Conservation (phyloP, 2,329 filamentous ascomycete species). For the Magnaporthiopsis poae region DNA sequence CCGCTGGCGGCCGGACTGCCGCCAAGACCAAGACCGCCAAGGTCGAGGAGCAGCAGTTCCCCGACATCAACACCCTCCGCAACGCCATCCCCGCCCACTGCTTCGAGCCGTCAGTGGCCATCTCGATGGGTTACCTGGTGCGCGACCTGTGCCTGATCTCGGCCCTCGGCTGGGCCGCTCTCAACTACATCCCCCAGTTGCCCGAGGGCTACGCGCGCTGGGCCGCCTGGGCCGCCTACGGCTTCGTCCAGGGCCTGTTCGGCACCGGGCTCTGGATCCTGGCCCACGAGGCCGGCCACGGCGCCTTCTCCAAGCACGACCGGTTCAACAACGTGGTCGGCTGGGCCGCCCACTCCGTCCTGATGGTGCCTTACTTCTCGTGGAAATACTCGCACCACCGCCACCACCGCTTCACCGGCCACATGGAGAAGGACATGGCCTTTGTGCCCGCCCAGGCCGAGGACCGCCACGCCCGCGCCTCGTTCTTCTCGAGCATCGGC, state of each 20-base stretch:
- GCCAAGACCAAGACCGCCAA: background rate
- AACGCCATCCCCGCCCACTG: constrained; percentile 51
- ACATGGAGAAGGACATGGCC: constrained; percentile 59
- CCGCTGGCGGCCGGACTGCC: background rate
- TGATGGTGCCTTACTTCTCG: constrained; percentile 58
- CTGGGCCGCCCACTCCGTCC: constrained; percentile 54
- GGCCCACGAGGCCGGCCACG: constrained; percentile 62
- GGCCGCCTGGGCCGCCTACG: constrained; percentile 47
- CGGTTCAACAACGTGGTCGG: constrained; percentile 62
- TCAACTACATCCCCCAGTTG: constrained; percentile 44
- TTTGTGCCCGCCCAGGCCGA: constrained; percentile 46
- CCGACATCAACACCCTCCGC: constrained; percentile 38
- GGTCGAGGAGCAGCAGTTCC: constrained; percentile 20
- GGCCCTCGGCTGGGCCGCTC: constrained; percentile 38
- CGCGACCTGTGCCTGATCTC: constrained; percentile 44
- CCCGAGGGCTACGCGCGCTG: constrained; percentile 32
- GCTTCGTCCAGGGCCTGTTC: constrained; percentile 54
- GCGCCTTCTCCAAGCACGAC: constrained; percentile 51
- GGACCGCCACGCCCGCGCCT: constrained; percentile 7
- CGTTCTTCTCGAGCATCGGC: constrained; percentile 20
- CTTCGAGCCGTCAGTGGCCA: constrained; percentile 44
- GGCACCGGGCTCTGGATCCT: constrained; percentile 63
- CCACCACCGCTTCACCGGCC: constrained; percentile 59
- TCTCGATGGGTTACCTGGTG: constrained; percentile 45
- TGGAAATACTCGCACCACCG: constrained; percentile 63